Conservation (phyloP, 805 yeast genomes). For the Scheffersomyces ergatensis region DNA sequence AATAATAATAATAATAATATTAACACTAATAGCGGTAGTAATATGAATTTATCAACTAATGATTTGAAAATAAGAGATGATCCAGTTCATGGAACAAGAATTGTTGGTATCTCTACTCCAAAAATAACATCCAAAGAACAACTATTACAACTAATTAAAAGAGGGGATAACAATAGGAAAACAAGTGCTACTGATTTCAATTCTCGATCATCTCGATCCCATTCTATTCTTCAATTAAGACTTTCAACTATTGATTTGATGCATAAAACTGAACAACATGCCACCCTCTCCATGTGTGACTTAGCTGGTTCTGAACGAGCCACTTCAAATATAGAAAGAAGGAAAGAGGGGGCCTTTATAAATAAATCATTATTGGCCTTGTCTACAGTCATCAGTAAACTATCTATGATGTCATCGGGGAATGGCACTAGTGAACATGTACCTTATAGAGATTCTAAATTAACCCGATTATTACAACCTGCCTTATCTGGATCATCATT, state of each 20-base stretch:
- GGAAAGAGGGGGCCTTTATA: slow-evolving; percentile 92
- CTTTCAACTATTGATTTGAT: slow-evolving; percentile 44
- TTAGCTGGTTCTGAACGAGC: slow-evolving; percentile 97
- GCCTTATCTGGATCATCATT: slow-evolving; percentile 85
- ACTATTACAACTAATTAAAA: slow-evolving; percentile 53
- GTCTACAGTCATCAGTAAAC: slow-evolving; percentile 86
- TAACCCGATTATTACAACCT: slow-evolving; percentile 87
- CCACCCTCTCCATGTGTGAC: slow-evolving; percentile 85
- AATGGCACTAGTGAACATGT: slow-evolving; percentile 52
- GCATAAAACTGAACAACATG: slow-evolving; percentile 38
- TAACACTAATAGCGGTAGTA: slow-evolving; percentile 1
- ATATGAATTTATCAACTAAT: not conserved
- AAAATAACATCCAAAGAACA: slow-evolving; percentile 56
- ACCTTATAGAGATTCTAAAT: slow-evolving; percentile 90
- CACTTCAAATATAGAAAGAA: slow-evolving; percentile 65
- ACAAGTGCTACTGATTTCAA: slow-evolving; percentile 91
- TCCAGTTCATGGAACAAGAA: slow-evolving; percentile 65
- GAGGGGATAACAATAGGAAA: slow-evolving; percentile 72
- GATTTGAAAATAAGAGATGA: slow-evolving; percentile 83
- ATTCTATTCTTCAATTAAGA: slow-evolving; percentile 77
- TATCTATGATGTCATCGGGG: slow-evolving; percentile 44
- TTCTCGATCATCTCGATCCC: slow-evolving; percentile 84
- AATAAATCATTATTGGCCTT: slow-evolving; percentile 87
- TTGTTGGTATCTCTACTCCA: slow-evolving; percentile 70
- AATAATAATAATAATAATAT: too few species aligned